phyloP scores from a whole-genome alignment of 352 stramenopile species.

The Globisporangium paddicum region DNA sequence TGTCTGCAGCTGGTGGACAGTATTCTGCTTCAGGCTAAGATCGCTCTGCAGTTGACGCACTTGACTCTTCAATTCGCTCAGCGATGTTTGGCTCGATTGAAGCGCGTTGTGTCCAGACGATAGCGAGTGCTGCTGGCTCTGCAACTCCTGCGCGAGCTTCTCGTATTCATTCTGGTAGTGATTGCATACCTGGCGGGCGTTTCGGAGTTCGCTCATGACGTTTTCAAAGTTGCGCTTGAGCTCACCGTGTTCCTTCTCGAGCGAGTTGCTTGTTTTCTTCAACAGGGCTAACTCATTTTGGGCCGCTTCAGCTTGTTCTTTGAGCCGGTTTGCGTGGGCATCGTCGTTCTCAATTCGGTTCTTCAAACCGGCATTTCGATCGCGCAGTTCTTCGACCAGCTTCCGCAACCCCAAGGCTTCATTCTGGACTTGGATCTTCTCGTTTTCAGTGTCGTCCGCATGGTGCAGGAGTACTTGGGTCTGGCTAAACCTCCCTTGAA shows the following conservation, averaged over 20 bases:
- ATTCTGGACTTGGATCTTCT: constrained; percentile 63
- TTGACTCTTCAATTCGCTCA: constrained; percentile 54
- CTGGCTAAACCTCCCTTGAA: constrained; percentile 34
- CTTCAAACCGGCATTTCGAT: constrained; percentile 57
- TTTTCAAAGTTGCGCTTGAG: constrained; percentile 53
- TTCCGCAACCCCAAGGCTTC: constrained; percentile 48
- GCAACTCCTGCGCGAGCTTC: constrained; percentile 58
- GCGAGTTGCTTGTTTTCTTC: constrained; percentile 25
- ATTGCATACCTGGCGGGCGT: constrained; percentile 47
- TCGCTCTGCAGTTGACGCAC: constrained; percentile 63
- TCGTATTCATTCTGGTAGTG: constrained; percentile 79
- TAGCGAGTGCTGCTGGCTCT: constrained; percentile 52
- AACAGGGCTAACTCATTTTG: constrained; percentile 32
- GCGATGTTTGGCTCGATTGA: constrained; percentile 44
- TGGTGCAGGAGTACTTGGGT: constrained; percentile 32
- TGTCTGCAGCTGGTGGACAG: constrained; percentile 51
- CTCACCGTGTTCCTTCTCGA: constrained; percentile 53
- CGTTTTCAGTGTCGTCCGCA: constrained; percentile 55
- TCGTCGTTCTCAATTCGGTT: constrained; percentile 45
- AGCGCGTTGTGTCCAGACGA: constrained; percentile 48
- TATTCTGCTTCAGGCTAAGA: constrained; percentile 44
- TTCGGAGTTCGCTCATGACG: constrained; percentile 46
- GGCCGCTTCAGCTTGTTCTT: constrained; percentile 43
- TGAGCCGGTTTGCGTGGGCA: constrained; percentile 35
- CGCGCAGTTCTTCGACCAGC: constrained; percentile 59